phyloP scores from a whole-genome alignment of 805 yeast genomes.

The Metschnikowia proteae region DNA sequence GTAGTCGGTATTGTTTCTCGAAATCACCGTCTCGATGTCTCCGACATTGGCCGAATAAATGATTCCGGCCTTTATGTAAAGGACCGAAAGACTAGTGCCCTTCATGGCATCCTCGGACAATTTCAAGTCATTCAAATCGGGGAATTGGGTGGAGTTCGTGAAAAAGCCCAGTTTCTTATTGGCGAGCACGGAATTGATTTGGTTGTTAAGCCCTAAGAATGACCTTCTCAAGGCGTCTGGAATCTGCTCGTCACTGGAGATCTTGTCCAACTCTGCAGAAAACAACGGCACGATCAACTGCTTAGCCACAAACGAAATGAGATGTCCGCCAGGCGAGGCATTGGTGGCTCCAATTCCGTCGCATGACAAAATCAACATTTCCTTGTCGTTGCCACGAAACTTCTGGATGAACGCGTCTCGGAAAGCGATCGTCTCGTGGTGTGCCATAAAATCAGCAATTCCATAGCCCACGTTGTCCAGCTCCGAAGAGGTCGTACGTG shows the following conservation, averaged over 20 bases:
- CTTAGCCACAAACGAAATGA: slow-evolving; percentile 69
- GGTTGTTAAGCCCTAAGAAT: slow-evolving; percentile 75
- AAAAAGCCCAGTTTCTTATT: slow-evolving; percentile 41
- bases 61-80: slow-evolving; percentile 68
- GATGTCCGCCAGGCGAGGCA: slow-evolving; percentile 42
- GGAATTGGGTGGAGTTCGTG: slow-evolving; percentile 32
- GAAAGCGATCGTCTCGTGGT: slow-evolving; percentile 57
- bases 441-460: slow-evolving; percentile 83
- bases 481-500: slow-evolving; percentile 84
- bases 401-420: slow-evolving; percentile 85
- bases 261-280: slow-evolving; percentile 57
- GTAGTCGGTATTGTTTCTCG: slow-evolving; percentile 79
- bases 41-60: slow-evolving; percentile 87
- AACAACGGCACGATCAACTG: slow-evolving; percentile 64
- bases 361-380: slow-evolving; percentile 58
- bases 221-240: slow-evolving; percentile 79
- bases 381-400: slow-evolving; percentile 81
- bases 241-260: slow-evolving; percentile 43
- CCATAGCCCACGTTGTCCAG: slow-evolving; percentile 79
- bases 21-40: slow-evolving; percentile 77
- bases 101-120: slow-evolving; percentile 64
- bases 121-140: slow-evolving; percentile 48
- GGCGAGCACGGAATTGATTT: slow-evolving; percentile 61
- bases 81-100: slow-evolving; percentile 82
- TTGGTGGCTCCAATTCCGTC: slow-evolving; percentile 9